Evolutionary conservation across 306 rosid species (phyloP), one percentile per base, ranked within the genome.

Genomic region (Rosa rugosa): DNA sequence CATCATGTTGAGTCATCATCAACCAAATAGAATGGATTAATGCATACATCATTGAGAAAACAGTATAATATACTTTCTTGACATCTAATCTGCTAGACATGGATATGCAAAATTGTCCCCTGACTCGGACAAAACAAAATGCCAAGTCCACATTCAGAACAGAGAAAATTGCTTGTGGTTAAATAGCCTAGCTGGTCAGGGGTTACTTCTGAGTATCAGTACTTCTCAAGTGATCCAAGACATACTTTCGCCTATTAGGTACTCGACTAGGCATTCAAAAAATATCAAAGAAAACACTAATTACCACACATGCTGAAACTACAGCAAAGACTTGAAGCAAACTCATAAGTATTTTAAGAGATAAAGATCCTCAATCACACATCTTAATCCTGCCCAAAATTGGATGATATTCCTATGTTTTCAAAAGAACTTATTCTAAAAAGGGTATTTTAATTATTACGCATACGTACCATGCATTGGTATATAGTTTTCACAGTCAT

Each of bases 381-480:
- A 17, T 71, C 59, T 25, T 46, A 12, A 5, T 31, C n/a, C n/a
- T 23, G 65, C 65, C 66, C 36, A 31, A 60, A 11, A 60, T 23
- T 60, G 66, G 66, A 60, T 11, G 36, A 60, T 23, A 3, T 22
- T 22, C 34, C 27, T 57, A 9, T 5, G 10, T 8, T 57, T 57
- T 22, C 14, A 57, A 57, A 9, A 6, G 8, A 1, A 53, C 36
- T 1, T 53, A 5, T 17, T 53, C 22, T 53, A 16, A 20, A 20
- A n/a, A 2, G 14, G 13, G 14, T 23, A 59, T 23, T 59, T 40
- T 11, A 76, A 60, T 12, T 46, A 25, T 84, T 27, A 27, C 31
- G 31, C 31, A n/a, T 91, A 25, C n/a, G 9, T 63, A 91, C 99
- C 91, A 27, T n/a, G n/a, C n/a, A n/a, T 95, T 92, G 71, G 99